Conservation (phyloP, 2,329 filamentous ascomycete species). For the Ophiocordyceps polyrhachis-furcata region DNA sequence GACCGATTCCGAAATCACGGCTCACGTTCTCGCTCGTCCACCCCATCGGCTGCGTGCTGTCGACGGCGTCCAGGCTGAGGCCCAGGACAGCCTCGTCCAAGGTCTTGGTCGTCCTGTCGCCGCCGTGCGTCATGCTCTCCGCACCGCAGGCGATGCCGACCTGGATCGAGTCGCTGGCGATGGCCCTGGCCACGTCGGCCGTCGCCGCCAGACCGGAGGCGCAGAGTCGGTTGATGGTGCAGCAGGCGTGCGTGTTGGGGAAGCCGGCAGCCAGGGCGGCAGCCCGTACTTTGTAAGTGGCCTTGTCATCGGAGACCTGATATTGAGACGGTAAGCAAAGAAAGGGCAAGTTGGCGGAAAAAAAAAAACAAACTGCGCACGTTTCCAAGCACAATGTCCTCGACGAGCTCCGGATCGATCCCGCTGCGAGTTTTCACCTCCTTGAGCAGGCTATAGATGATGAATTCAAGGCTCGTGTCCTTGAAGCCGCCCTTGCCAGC, state of each 20-base stretch:
- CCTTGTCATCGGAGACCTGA: constrained; percentile 66
- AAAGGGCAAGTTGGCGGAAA: no score
- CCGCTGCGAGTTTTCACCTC: constrained; percentile 53
- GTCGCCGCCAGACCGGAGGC: constrained; percentile 89
- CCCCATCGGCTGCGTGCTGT: constrained; percentile 93
- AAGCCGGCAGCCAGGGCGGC: constrained; percentile 82
- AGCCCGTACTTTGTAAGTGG: constrained; percentile 79
- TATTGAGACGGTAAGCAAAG: neutral
- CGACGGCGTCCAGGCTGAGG: constrained; percentile 55
- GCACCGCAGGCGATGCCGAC: constrained; percentile 75
- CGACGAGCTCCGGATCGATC: constrained; percentile 61
- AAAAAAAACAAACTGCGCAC: constrained; percentile 29
- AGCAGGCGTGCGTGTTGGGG: constrained; percentile 72
- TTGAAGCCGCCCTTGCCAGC: constrained; percentile 86
- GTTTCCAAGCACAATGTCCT: constrained; percentile 87
- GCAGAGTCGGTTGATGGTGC: constrained; percentile 87
- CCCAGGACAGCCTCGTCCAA: constrained; percentile 61
- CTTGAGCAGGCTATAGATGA: constrained; percentile 69
- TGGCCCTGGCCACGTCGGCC: constrained; percentile 85
- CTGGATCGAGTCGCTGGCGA: constrained; percentile 62
- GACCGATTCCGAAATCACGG: constrained; percentile 68
- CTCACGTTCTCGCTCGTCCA: constrained; percentile 96
- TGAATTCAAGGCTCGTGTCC: constrained; percentile 75
- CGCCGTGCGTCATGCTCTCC: constrained; percentile 67
- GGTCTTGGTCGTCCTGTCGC: constrained; percentile 49